Conservation (phyloP, 2,329 filamentous ascomycete species). For the Cladosporium sp. region DNA sequence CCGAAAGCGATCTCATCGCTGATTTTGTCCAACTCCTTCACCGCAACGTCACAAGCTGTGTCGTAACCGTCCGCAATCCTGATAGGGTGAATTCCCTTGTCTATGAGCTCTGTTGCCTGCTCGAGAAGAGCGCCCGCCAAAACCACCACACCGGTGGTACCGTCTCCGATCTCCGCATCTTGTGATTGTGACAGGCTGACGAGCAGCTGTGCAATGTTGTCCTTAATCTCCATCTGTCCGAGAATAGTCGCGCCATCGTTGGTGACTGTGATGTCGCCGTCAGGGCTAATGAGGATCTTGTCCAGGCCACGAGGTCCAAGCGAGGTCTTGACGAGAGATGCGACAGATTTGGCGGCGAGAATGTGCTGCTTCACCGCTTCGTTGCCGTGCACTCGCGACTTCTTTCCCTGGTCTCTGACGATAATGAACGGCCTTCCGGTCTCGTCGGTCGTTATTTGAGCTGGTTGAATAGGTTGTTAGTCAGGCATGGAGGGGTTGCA, state of each 20-base stretch:
- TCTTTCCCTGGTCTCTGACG: slow-evolving; percentile 96
- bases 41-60: slow-evolving; percentile 93
- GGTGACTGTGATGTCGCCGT: slow-evolving; percentile 98
- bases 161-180: slow-evolving; percentile 98
- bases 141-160: slow-evolving; percentile 96
- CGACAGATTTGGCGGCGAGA: slow-evolving; percentile 90
- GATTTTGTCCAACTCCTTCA: slow-evolving; percentile 88
- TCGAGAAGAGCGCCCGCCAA: slow-evolving; percentile 91
- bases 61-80: slow-evolving; percentile 98
- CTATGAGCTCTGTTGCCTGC: slow-evolving; percentile 95
- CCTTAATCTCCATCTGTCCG: slow-evolving; percentile 95
- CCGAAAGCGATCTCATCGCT: slow-evolving; percentile 88
- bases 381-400: slow-evolving; percentile 94
- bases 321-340: slow-evolving; percentile 96
- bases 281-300: slow-evolving; percentile 98
- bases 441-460: slow-evolving; percentile 90
- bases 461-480: slow-evolving; percentile 37
- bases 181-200: slow-evolving; percentile 98
- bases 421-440: slow-evolving; percentile 96
- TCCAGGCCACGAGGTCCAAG: slow-evolving; percentile 93
- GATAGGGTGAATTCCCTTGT: slow-evolving; percentile 99
- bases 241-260: slow-evolving; percentile 98
- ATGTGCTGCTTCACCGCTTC: slow-evolving; percentile 99
- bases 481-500: slow-evolving; percentile 9
- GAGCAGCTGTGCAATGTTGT: slow-evolving; percentile 95